Percentiles rank a stretch among this genome's conserved stretches.
Conservation (phyloP, 1,284 basidiomycete genomes). For the Tetrapyrgos nigripes region DNA sequence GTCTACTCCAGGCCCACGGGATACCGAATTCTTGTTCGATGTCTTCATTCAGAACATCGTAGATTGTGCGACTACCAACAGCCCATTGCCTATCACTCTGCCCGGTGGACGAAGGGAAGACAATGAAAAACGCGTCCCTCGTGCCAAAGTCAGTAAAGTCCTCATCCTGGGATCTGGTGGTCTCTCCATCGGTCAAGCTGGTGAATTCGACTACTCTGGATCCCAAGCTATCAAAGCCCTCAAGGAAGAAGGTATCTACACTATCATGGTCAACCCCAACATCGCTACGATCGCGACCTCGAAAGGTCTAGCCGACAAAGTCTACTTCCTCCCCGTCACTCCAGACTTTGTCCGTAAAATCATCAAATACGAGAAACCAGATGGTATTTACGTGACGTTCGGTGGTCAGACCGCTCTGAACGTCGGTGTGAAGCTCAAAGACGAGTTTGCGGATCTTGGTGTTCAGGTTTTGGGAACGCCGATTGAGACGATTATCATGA, state of each 20-base stretch:
- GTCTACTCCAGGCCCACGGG: constrained; percentile 96
- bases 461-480: constrained; percentile 96
- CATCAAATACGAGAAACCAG: constrained; percentile 98
- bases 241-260: constrained; percentile 99
- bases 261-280: constrained; percentile 98
- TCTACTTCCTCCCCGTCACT: constrained; percentile 98
- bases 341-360: constrained; percentile 98
- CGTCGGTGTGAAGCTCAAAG: constrained; percentile 97
- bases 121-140: constrained; percentile 81
- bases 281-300: constrained; percentile 99
- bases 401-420: constrained; percentile 98
- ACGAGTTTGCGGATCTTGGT: constrained; percentile 89
- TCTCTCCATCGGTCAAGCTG: constrained; percentile 97
- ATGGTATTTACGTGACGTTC: constrained; percentile 98
- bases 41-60: constrained; percentile 93
- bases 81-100: constrained; percentile 80
- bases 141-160: constrained; percentile 88
- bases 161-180: constrained; percentile 98
- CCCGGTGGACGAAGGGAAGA: constrained; percentile 89
- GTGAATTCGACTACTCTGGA: constrained; percentile 99
- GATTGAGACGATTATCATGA: constrained; percentile 97
- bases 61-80: constrained; percentile 76
- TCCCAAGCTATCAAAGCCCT: constrained; percentile 99
- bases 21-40: constrained; percentile 99
- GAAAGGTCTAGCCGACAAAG: constrained; percentile 97